A percentile compares a stretch with the other conserved stretches of the same genome.
phyloP scores from a whole-genome alignment of 352 stramenopile species.

The Phytophthora crassamura region DNA sequence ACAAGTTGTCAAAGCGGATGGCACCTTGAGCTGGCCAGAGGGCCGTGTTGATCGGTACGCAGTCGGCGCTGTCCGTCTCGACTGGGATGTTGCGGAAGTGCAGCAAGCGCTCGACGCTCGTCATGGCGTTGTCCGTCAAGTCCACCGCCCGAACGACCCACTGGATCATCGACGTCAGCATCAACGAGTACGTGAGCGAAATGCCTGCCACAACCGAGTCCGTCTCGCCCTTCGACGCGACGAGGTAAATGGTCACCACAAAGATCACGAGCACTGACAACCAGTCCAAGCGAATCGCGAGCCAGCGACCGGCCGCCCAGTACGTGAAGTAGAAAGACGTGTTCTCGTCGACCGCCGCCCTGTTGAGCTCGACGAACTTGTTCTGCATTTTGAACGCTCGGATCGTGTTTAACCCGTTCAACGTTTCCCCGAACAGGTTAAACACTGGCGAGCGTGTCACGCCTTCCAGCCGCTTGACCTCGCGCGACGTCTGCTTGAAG shows the following conservation, averaged over 20 bases:
- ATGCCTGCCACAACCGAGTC: conserved; percentile 34
- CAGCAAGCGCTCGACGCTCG: conserved; percentile 45
- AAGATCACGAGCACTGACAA: conserved; percentile 87
- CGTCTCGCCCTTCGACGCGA: conserved; percentile 56
- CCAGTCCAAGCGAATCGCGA: conserved; percentile 92
- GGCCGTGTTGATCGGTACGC: conserved; percentile 8
- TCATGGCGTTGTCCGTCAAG: conserved; percentile 48
- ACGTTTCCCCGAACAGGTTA: conserved; percentile 89
- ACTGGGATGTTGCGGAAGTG: conserved; percentile 39
- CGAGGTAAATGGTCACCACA: conserved; percentile 41
- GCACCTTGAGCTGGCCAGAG: conserved; percentile 40
- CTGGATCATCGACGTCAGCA: conserved; percentile 58
- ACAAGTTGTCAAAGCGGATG: conserved; percentile 39
- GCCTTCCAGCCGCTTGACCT: conserved; percentile 94
- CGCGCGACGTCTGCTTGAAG: conserved; percentile 79
- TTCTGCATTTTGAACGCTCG: conserved; percentile 61
- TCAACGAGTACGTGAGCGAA: conserved; percentile 50
- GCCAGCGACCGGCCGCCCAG: conserved; percentile 85
- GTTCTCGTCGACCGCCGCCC: conserved; percentile 49
- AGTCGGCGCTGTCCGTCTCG: conserved; percentile 22
- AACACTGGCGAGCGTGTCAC: conserved; percentile 92
- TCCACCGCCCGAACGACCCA: conserved; percentile 23
- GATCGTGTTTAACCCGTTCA: conserved; percentile 92
- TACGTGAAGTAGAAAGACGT: conserved; percentile 57
- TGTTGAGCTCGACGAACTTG: conserved; percentile 47